Percentiles rank a stretch among this genome's conserved stretches.
phyloP scores from a whole-genome alignment of 805 yeast genomes.

The Phaffomyces antillensis region DNA sequence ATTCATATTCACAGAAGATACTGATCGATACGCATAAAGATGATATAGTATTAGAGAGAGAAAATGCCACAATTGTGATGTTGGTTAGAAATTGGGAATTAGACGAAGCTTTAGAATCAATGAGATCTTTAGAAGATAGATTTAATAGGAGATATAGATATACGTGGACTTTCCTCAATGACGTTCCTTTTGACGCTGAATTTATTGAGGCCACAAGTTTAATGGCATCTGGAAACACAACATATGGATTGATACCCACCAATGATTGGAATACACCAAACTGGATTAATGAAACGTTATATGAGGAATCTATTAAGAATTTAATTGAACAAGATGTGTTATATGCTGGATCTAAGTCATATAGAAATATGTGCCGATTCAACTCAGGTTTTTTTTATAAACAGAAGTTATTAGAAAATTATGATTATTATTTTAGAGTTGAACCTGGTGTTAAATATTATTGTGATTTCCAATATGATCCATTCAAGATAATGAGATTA shows the following conservation, averaged over 20 bases:
- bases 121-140: constrained; percentile 72
- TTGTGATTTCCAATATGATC: constrained; percentile 86
- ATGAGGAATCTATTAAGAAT: constrained; percentile 39
- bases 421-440: constrained; percentile 90
- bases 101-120: constrained; percentile 63
- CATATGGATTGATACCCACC: constrained; percentile 58
- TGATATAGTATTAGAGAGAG: constrained; percentile 39
- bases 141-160: constrained; percentile 61
- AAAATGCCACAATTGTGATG: constrained; percentile 86
- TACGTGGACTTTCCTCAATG: constrained; percentile 77
- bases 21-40: constrained; percentile 27
- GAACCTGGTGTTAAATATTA: constrained; percentile 87
- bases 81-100: constrained; percentile 78
- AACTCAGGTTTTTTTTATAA: constrained; percentile 87
- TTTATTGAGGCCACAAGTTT: constrained; percentile 54
- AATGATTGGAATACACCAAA: constrained; percentile 76
- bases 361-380: constrained; percentile 92
- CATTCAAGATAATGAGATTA: constrained; percentile 73
- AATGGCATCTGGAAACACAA: constrained; percentile 58
- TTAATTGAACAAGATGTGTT: constrained; percentile 42
- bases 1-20: constrained; percentile 29
- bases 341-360: constrained; percentile 60
- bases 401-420: constrained; percentile 61
- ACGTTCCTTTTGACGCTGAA: constrained; percentile 57
- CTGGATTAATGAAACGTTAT: constrained; percentile 53